These are phyloP conservation scores for Talaromyces thailandensis DNA, from an alignment of 495 filamentous ascomycete genomes.

Conservation along the genomic window DNA sequence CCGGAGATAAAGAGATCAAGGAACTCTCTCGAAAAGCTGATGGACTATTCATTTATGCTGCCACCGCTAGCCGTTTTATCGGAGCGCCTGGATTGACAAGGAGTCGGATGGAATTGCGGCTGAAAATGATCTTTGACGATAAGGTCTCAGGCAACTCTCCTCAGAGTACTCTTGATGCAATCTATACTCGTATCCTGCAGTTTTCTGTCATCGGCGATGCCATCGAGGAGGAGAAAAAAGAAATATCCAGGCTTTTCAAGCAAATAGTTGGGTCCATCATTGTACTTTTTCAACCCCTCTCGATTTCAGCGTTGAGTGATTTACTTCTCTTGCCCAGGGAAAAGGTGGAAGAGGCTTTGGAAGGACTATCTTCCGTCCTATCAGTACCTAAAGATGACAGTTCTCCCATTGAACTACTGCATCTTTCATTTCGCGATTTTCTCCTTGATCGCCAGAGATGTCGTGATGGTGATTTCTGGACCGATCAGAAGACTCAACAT, in stretches of 20 bases:
- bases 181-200: constrained; percentile 16
- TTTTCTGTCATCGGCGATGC: not conserved
- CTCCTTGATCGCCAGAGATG: constrained; percentile 29
- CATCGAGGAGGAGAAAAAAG: not conserved
- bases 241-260: not conserved
- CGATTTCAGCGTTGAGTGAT: constrained; percentile 13
- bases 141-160: not conserved
- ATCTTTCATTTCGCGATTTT: constrained; percentile 45
- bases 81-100: constrained; percentile 9
- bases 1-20: constrained; percentile 15
- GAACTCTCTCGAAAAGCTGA: constrained; percentile 24
- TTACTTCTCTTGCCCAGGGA: not conserved
- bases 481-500: constrained; percentile 28
- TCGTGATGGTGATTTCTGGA: constrained; percentile 21
- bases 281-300: constrained; percentile 20
- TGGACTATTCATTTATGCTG: constrained; percentile 35
- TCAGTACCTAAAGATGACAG: constrained; percentile 19
- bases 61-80: constrained; percentile 29
- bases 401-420: constrained; percentile 26
- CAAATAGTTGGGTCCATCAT: constrained; percentile 19
- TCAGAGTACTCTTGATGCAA: constrained; percentile 3
- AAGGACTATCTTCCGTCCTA: constrained; percentile 23
- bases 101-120: constrained; percentile 9
- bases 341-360: constrained; percentile 7
- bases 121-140: constrained; percentile 18